Percentiles rank a stretch among this genome's conserved stretches.
Conservation (phyloP, 345 rosid genomes). For the Diplotaxis tenuifolia region DNA sequence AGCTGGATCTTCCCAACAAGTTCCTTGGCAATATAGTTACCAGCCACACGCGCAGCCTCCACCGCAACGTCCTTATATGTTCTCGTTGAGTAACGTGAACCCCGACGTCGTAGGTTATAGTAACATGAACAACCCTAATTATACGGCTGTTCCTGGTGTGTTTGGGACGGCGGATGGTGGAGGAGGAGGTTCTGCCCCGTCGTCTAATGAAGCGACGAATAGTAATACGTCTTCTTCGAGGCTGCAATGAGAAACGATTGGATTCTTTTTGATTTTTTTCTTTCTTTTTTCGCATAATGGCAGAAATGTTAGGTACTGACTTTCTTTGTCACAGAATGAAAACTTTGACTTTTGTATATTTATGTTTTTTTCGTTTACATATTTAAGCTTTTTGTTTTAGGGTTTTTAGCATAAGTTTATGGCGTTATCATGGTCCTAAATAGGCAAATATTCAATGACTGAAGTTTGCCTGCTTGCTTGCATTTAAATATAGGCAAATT, state of each 20-base stretch:
- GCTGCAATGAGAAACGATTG: constrained; percentile 37
- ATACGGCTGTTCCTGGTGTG: constrained; percentile 7
- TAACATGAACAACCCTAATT: constrained; percentile 22
- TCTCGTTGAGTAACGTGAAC: constrained; percentile 33
- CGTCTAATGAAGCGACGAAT: constrained; percentile 22
- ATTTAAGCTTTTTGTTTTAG: constrained; percentile 7
- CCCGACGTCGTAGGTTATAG: constrained; percentile 14
- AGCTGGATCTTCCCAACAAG: constrained; percentile 33
- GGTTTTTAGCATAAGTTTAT: background rate
- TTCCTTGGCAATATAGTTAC: constrained; percentile 22
- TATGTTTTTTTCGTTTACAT: constrained; percentile 1
- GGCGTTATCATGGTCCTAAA: constrained; percentile 5
- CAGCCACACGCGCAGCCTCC: constrained; percentile 19
- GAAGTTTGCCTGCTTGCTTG: constrained; percentile 2
- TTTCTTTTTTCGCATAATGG: constrained; percentile 31
- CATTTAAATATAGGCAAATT: background rate
- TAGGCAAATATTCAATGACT: background rate
- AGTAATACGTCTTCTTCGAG: constrained; percentile 32
- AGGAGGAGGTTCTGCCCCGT: constrained; percentile 31
- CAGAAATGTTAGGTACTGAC: constrained; percentile 44
- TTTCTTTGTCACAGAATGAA: constrained; percentile 34
- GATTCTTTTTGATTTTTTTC: constrained; percentile 13
- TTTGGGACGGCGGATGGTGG: constrained; percentile 28
- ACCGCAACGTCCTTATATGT: constrained; percentile 27
- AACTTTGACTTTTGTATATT: constrained; percentile 34